Conservation (phyloP, 495 filamentous ascomycete species). For the Parachaetomium inaequale region DNA sequence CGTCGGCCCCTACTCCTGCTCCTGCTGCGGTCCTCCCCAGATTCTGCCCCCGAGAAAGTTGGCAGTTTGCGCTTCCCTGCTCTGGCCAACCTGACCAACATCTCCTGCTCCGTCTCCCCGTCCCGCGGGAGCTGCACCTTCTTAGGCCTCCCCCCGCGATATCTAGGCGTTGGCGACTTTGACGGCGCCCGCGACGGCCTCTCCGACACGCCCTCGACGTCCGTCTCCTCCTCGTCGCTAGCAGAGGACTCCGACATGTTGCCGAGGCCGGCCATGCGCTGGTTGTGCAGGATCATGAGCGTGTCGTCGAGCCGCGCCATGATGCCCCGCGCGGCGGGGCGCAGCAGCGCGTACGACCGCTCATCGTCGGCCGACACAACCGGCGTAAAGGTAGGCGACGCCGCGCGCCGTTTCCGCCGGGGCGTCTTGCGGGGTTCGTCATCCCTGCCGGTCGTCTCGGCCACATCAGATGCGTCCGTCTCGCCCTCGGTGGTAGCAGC, state of each 20-base stretch:
- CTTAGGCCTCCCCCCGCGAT: conserved; percentile 32
- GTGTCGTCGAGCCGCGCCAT: conserved; percentile 63
- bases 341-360: conserved; percentile 53
- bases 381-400: conserved; percentile 22
- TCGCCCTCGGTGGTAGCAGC: background rate
- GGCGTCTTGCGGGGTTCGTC: conserved; percentile 8
- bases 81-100: conserved; percentile 40
- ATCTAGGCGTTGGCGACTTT: background rate
- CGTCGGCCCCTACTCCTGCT: background rate
- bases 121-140: conserved; percentile 38
- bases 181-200: background rate
- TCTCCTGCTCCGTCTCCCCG: conserved; percentile 44
- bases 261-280: conserved; percentile 45
- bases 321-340: conserved; percentile 61
- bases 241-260: conserved; percentile 35
- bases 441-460: background rate
- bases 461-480: background rate
- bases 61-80: conserved; percentile 21
- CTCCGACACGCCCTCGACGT: conserved; percentile 20
- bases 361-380: conserved; percentile 53
- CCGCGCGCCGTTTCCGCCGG: conserved; percentile 10
- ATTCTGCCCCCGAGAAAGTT: background rate
- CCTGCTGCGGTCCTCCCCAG: conserved; percentile 2
- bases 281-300: conserved; percentile 62
- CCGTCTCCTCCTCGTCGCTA: conserved; percentile 31